Conservation (phyloP, 2,329 filamentous ascomycete genomes). For the Talaromyces islandicus region DNA sequence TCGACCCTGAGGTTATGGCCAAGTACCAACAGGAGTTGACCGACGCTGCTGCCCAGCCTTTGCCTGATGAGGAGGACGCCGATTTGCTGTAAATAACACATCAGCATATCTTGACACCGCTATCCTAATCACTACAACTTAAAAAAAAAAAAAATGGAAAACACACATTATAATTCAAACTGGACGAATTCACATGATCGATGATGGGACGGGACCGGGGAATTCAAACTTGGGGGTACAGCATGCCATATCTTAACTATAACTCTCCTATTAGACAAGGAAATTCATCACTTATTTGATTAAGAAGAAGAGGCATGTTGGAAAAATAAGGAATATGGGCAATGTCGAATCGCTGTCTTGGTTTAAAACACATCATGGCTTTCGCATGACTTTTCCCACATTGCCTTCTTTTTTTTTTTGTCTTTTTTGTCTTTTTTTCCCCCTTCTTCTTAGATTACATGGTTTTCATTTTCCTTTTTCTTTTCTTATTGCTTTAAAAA, state of each 20-base stretch:
- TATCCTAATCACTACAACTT: neutral
- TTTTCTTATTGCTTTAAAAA: constrained; percentile 20
- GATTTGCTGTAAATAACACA: constrained; percentile 31
- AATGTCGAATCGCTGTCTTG: neutral
- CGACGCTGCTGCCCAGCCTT: constrained; percentile 70
- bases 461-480: constrained; percentile 19
- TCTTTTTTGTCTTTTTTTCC: neutral
- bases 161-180: neutral
- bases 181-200: neutral
- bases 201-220: neutral
- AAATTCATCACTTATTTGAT: neutral
- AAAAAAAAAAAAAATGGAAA: neutral
- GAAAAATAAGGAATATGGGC: neutral
- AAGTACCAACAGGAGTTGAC: constrained; percentile 83
- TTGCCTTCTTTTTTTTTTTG: neutral
- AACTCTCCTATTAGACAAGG: neutral
- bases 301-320: neutral
- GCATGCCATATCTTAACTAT: constrained; percentile 6
- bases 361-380: neutral
- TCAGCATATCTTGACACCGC: neutral
- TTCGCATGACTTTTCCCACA: neutral
- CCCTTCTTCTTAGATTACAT: neutral
- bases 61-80: constrained; percentile 90
- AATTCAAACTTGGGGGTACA: constrained; percentile 8
- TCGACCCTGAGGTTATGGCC: constrained; percentile 59